These are phyloP conservation scores for Monosporascus sp. DNA, from an alignment of 2,329 filamentous ascomycete genomes.

Conservation along the genomic window DNA sequence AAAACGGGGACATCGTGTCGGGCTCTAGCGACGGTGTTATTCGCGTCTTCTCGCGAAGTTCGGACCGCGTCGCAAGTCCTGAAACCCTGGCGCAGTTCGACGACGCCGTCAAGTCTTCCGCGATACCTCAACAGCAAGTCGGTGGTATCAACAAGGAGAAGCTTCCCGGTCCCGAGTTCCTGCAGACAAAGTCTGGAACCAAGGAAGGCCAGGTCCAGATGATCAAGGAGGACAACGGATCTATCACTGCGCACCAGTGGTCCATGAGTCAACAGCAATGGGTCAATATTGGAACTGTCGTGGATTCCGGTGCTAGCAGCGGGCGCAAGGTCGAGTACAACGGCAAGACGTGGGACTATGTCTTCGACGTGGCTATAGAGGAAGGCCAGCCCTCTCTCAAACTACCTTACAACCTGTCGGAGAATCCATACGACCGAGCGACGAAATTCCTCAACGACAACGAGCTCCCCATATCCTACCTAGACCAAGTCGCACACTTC, in stretches of 20 bases:
- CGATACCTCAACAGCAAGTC: slow-evolving; percentile 82
- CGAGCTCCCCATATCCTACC: slow-evolving; percentile 77
- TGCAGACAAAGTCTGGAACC: slow-evolving; percentile 76
- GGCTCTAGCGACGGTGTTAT: slow-evolving; percentile 85
- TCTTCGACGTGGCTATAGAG: slow-evolving; percentile 95
- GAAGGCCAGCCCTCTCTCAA: slow-evolving; percentile 90
- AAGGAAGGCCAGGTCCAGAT: slow-evolving; percentile 95
- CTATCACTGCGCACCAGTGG: slow-evolving; percentile 84
- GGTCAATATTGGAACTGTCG: slow-evolving; percentile 89
- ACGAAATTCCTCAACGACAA: slow-evolving; percentile 88
- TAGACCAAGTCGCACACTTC: slow-evolving; percentile 90
- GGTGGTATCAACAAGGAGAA: slow-evolving; percentile 86
- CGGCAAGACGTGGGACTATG: slow-evolving; percentile 89
- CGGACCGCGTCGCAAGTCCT: slow-evolving; percentile 63
- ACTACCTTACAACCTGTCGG: slow-evolving; percentile 85
- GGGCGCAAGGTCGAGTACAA: slow-evolving; percentile 71
- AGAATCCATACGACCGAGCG: slow-evolving; percentile 88
- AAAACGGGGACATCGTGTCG: slow-evolving; percentile 88
- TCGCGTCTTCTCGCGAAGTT: slow-evolving; percentile 73
- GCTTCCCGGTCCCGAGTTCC: slow-evolving; percentile 80
- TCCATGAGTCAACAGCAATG: slow-evolving; percentile 67
- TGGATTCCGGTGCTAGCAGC: slow-evolving; percentile 79
- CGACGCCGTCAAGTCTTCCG: slow-evolving; percentile 72
- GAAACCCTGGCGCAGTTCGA: slow-evolving; percentile 70
- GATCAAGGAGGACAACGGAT: slow-evolving; percentile 77